These are phyloP conservation scores for Gynochthodes officinalis DNA, from an alignment of 257 asterid species.

Conservation along the genomic window DNA sequence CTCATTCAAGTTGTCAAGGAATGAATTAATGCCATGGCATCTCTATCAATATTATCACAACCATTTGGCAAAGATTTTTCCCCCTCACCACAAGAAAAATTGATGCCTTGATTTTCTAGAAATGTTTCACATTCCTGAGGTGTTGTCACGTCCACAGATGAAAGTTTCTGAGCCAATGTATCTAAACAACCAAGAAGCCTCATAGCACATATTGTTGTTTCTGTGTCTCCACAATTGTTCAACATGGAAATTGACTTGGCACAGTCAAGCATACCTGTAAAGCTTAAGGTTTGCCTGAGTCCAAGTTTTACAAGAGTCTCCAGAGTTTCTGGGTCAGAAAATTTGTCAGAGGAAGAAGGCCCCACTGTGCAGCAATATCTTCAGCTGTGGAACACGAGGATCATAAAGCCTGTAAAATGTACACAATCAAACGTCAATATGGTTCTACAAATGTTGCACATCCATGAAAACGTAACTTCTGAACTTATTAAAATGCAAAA, in stretches of 20 bases:
- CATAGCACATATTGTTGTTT: conserved; percentile 46
- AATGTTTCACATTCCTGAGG: conserved; percentile 29
- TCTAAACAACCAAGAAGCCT: conserved; percentile 74
- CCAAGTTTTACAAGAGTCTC: conserved; percentile 74
- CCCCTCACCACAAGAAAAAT: conserved; percentile 39
- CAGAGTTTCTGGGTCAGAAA: conserved; percentile 62
- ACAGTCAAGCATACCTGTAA: conserved; percentile 76
- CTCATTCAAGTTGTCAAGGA: conserved; percentile 49
- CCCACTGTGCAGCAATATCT: conserved; percentile 54
- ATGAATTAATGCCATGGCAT: conserved; percentile 34
- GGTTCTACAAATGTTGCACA: background rate
- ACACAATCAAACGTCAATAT: conserved; percentile 21
- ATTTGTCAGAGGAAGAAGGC: conserved; percentile 76
- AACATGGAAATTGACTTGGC: conserved; percentile 79
- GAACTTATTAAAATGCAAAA: background rate
- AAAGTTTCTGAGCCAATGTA: conserved; percentile 47
- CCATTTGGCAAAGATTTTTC: conserved; percentile 28
- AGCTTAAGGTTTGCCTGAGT: conserved; percentile 63
- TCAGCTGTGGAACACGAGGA: conserved; percentile 74
- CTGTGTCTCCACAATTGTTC: conserved; percentile 45
- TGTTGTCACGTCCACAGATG: conserved; percentile 33
- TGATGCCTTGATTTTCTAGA: conserved; percentile 35
- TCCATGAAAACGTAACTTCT: conserved; percentile 1
- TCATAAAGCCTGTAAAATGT: conserved; percentile 78
- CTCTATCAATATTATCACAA: conserved; percentile 37